Base-by-base conservation (phyloP, 2,329 filamentous ascomycete species). In the Catunica adiposa region DNA sequence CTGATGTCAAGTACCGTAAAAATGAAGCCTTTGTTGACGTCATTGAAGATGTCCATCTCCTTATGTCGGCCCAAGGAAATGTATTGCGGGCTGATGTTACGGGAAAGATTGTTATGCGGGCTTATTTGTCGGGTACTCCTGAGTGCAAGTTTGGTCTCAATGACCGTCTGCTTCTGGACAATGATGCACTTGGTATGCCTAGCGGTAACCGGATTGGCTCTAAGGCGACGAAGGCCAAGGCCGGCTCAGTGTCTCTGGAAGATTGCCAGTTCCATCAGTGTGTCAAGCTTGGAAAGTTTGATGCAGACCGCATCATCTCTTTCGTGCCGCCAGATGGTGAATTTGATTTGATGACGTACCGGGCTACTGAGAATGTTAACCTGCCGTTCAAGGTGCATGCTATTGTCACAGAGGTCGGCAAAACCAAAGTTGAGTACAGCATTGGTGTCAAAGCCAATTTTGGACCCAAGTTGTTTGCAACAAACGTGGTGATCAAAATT, bases 241-340 rank as follows among this genome's bases (percentile, higher is more conserved):
- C 92, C 1, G 92, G 92, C 37, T 94, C 86, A 61, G 94, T 98
- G 54, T 95, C 89, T 0, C 76, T 98, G 25, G 94, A 98, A 67
- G 92, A 98, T 68, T 97, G 94, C 66, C 92, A 97, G 66, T 96
- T 98, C 71, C 92, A 98, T 69, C 92, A 98, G 69, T 98, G 92
- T 68, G 92, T 98, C 59, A 95, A 96, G 72, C 77, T 98, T 29
- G 89, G 90, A 61, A 94, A 94, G 66, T 98, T 98, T 66, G 92
- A 97, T 69, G 85, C 85, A 29, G 92, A 98, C 70, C 79, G 92
- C 61, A 97, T 95, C 67, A 97, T 98, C 68, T 92, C 85, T 58
- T 96, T 98, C 68, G 83, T 98, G 38, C 92, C 92, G 1, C 92
- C 92, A 2, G 92, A 98, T 66, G 92, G 92, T 62, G 90, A 96